Evolutionary conservation across 768 basidiomycete genomes (phyloP).

Genomic region (Imleria badia): DNA sequence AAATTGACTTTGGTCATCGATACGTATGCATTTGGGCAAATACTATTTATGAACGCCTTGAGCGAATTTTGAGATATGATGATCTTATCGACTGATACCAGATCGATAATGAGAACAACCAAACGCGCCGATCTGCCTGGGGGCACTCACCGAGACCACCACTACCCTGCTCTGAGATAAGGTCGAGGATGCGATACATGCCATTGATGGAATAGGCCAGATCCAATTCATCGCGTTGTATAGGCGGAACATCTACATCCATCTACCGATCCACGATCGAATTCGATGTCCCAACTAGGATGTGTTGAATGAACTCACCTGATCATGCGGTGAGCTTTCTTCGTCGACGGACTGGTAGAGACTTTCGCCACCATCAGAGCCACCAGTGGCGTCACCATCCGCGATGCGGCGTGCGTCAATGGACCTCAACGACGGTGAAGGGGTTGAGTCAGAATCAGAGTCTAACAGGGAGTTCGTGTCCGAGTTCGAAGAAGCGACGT

Average conservation of each 20-base stretch:
- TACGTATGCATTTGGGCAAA: too few species aligned
- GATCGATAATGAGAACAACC: background rate
- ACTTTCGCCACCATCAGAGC: conserved; percentile 11
- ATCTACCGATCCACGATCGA: conserved; percentile 15
- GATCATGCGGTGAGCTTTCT: background rate
- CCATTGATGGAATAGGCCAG: too few species aligned
- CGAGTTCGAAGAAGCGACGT: conserved; percentile 2
- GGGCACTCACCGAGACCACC: conserved; percentile 47
- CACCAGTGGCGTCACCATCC: background rate
- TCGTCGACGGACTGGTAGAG: conserved; percentile 16
- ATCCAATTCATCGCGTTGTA: too few species aligned
- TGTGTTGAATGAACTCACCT: conserved; percentile 8
- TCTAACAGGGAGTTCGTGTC: background rate
- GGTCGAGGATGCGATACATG: too few species aligned
- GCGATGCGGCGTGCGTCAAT: background rate
- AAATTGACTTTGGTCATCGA: too few species aligned
- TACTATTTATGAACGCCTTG: too few species aligned
- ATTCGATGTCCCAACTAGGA: background rate
- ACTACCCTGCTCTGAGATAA: too few species aligned
- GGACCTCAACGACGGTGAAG: background rate
- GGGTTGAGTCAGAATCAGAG: conserved; percentile 1
- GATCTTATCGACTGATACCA: conserved; percentile 44
- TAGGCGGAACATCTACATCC: conserved; percentile 18
- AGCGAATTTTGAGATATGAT: too few species aligned
- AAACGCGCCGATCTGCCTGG: background rate